Evolutionary conservation across 441 rosid genomes (phyloP), one percentile per base, ranked within the genome.

Genomic region (Omphalea diandra): DNA sequence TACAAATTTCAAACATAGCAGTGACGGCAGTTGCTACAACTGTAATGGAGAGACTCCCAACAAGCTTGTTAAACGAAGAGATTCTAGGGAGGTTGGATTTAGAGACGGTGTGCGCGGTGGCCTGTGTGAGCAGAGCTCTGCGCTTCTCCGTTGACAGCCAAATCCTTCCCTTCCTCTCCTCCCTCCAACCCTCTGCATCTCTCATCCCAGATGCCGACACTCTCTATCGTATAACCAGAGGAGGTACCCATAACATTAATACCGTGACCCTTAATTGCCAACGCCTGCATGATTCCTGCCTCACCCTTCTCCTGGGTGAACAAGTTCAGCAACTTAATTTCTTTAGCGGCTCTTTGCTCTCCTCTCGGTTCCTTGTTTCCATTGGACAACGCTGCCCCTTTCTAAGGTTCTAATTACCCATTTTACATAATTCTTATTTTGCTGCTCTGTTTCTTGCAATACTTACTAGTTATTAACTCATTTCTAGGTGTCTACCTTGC

Each of bases 241-340:
- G 29, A 52, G 56, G 56, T 20, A 24, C 59, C 18, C n/a, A 3
- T 29, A 79, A 70, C 11, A 22, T 85, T 10, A 31, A 40, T 14
- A 63, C 71, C 67, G 47, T 89, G 27, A 76, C 86, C 3, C 72
- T 89, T 61, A 87, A 83, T 73, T 85, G 88, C 63, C 85, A 77
- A 71, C 85, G 90, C 31, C 86, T 85, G 33, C 57, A 56, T n/a
- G 67, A 74, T 50, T 11, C 71, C 36, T 68, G 80, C 20, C 73
- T 85, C 63, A 20, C 55, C 72, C 69, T 49, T 17, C 74, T 81
- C 49, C 72, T 83, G 7, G 73, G 79, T 5, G 77, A 85, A 1
- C 71, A 62, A 65, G 69, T 89, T 22, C 79, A 22, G 1, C 85
- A 87, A 50, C 83, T 89, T 72, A 78, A 78, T 74, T 75, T 89